phyloP scores from a whole-genome alignment of 2,329 filamentous ascomycete genomes.

The Colletotrichum plurivorum region DNA sequence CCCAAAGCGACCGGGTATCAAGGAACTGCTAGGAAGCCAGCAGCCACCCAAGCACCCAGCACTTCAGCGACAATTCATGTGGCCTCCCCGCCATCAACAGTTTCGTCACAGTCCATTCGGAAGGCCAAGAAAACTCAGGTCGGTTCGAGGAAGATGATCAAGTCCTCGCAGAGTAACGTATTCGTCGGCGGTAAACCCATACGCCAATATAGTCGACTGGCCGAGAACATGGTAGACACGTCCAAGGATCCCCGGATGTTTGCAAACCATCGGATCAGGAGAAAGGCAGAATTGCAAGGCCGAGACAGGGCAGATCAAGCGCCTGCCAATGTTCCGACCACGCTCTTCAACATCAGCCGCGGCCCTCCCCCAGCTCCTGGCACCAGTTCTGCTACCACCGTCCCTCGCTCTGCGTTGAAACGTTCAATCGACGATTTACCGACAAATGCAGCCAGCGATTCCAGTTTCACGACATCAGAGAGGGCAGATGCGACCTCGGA shows the following conservation, averaged over 20 bases:
- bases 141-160: conserved; percentile 27
- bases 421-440: conserved; percentile 3
- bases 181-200: conserved; percentile 59
- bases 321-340: conserved; percentile 45
- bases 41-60: not conserved
- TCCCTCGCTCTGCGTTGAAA: conserved; percentile 25
- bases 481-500: not conserved
- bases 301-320: conserved; percentile 60
- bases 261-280: conserved; percentile 51
- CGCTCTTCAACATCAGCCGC: conserved; percentile 48
- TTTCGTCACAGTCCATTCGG: conserved; percentile 46
- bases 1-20: conserved; percentile 46
- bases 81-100: not conserved
- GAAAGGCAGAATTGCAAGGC: conserved; percentile 58
- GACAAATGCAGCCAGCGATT: conserved; percentile 25
- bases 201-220: conserved; percentile 54
- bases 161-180: conserved; percentile 53
- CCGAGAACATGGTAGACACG: conserved; percentile 57
- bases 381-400: not conserved
- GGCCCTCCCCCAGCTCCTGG: conserved; percentile 34
- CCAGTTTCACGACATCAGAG: conserved; percentile 18
- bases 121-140: conserved; percentile 34
- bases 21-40: conserved; percentile 51
- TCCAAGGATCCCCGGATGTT: conserved; percentile 59
- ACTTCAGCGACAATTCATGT: not conserved